Evolutionary conservation across 495 filamentous ascomycete species (phyloP), one percentile per base, ranked within the genome.

Genomic region (Aspergillus panamensis): DNA sequence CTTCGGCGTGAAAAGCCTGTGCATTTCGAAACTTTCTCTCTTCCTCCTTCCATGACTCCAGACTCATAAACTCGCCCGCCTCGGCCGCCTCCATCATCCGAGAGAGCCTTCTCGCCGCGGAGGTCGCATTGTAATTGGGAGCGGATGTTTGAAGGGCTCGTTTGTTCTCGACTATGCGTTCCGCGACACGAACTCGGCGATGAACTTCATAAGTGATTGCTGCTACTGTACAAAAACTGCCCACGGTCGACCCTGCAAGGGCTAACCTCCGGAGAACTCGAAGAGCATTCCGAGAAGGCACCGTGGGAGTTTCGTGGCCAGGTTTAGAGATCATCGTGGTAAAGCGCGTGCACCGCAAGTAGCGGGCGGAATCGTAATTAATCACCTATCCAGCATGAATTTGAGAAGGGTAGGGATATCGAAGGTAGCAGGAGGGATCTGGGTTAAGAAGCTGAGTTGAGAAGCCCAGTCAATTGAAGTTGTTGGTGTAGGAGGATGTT

Each of bases 271-370:
- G 75, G 25, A 79, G 72, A 3, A 73, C 71, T 44, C 75, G 73
- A 31, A 79, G 69, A 30, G 74, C 75, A 68, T 77, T 77, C 51
- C 71, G 76, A 39, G 76, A 78, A 30, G 76, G 76, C 20, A 77
- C 66, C 53, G 67, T 62, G 10, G 75, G 63, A 39, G 67, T 60
- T 44, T 62, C 57, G 40, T 64, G 64, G 31, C 66, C 59, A 55
- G 71, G 61, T 57, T 68, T 71, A 43, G 69, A 35, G 59, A 72
- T 64, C 74, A 77, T 77, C 57, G 35, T 56, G 21, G 54, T 62
- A 52, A 20, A 45, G 48, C 29, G 47, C 57, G 62, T 59, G 66
- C 66, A 61, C 64, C 69, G 68, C 73, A 37, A 60, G 32, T 40
- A 54, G 60, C 50, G 56, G 60, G 53, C 55, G 45, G 29, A 33